These are phyloP conservation scores for Globisporangium nodosum DNA, from an alignment of 352 stramenopile genomes.

Conservation along the genomic window DNA sequence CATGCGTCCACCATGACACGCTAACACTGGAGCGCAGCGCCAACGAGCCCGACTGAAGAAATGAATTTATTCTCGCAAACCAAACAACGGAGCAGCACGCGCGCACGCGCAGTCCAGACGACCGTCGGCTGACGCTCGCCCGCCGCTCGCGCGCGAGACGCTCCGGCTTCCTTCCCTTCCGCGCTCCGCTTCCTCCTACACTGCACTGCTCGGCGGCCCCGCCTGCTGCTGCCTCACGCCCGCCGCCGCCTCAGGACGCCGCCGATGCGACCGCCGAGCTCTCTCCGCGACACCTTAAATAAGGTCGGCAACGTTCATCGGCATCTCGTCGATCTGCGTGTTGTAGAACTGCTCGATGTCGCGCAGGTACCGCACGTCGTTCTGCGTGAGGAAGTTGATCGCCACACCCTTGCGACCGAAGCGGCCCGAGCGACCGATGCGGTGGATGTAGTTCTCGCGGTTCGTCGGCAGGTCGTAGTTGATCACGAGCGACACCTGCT, in stretches of 20 bases:
- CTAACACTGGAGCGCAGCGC: too few relatives aligned
- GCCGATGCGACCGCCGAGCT: too few relatives aligned
- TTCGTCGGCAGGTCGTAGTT: constrained; percentile 99
- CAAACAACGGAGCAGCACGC: constrained; percentile 1
- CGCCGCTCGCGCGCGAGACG: too few relatives aligned
- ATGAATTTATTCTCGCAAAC: constrained; percentile 12
- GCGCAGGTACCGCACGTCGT: constrained; percentile 97
- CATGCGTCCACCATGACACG: too few relatives aligned
- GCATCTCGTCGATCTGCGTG: constrained; percentile 99
- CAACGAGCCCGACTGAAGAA: constrained; percentile 1
- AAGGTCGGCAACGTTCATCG: constrained; percentile 98
- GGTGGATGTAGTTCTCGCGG: constrained; percentile 99
- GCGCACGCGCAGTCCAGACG: background rate
- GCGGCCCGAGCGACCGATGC: constrained; percentile 99
- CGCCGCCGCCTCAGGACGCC: background rate
- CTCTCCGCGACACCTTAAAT: constrained; percentile 83
- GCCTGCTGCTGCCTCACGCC: background rate
- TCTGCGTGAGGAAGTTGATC: constrained; percentile 99
- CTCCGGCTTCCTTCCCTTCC: background rate
- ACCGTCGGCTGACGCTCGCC: background rate
- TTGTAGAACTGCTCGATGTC: constrained; percentile 99
- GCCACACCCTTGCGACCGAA: constrained; percentile 99
- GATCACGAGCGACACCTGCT: constrained; percentile 98
- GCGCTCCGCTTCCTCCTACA: background rate
- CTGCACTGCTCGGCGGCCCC: background rate